phyloP scores from a whole-genome alignment of 371 early-diverging fungal species.

The Batkoa obscura region DNA sequence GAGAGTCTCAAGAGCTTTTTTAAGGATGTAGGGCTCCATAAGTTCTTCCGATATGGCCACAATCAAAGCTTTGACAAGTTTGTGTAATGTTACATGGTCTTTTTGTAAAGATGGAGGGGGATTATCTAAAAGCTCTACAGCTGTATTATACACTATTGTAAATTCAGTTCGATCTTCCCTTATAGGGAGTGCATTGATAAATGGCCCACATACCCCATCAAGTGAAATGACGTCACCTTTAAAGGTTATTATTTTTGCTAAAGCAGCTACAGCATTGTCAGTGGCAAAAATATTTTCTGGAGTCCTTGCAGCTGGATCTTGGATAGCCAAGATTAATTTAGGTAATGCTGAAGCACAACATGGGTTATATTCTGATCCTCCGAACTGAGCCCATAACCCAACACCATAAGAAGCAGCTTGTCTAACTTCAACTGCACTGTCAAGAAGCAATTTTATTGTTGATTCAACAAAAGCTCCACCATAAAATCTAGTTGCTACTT shows the following conservation, averaged over 20 bases:
- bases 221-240: constrained; percentile 33
- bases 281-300: constrained; percentile 61
- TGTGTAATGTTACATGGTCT: too few species aligned
- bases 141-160: too few species aligned
- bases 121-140: too few species aligned
- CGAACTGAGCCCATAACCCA: constrained; percentile 69
- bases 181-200: constrained; percentile 68
- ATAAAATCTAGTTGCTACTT: constrained; percentile 42
- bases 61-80: too few species aligned
- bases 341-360: constrained; percentile 35
- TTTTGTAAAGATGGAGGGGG: too few species aligned
- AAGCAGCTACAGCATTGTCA: constrained; percentile 76
- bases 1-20: too few species aligned
- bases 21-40: too few species aligned
- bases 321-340: constrained; percentile 38
- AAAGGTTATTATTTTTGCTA: constrained; percentile 68
- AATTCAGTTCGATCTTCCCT: constrained; percentile 64
- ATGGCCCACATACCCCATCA: constrained; percentile 41
- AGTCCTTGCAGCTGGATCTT: constrained; percentile 36
- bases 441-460: constrained; percentile 39
- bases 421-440: constrained; percentile 34
- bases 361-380: constrained; percentile 53
- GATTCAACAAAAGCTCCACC: constrained; percentile 46
- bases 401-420: constrained; percentile 87
- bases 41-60: too few species aligned